phyloP scores from a whole-genome alignment of 768 basidiomycete genomes.

The button mushroom (Agaricus bisporus) region DNA sequence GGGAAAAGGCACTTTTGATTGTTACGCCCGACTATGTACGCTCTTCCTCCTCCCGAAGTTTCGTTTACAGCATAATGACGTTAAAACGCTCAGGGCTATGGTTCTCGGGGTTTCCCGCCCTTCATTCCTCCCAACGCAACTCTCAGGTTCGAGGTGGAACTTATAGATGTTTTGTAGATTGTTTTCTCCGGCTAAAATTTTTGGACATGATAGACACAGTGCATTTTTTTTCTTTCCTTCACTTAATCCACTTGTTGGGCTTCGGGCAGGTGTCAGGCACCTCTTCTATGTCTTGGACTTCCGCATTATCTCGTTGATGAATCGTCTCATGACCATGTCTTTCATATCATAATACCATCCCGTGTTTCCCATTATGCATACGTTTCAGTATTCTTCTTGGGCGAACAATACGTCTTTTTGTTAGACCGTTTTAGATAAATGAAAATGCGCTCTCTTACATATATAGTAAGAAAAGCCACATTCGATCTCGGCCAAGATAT shows the following conservation, averaged over 20 bases:
- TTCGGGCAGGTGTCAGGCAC: constrained; percentile 4
- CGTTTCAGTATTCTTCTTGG: background rate
- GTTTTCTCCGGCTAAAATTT: background rate
- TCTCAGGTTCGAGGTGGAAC: constrained; percentile 80
- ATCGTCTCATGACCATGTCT: background rate
- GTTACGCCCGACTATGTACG: constrained; percentile 74
- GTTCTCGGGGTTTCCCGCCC: constrained; percentile 68
- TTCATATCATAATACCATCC: background rate
- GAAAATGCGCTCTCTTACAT: too few species aligned
- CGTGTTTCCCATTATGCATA: background rate
- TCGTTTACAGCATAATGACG: constrained; percentile 25
- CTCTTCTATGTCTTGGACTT: background rate
- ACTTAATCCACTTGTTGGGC: background rate
- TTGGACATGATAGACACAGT: background rate
- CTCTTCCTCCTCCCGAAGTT: constrained; percentile 14
- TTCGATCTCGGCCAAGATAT: too few species aligned
- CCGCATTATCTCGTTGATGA: background rate
- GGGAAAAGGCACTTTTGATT: constrained; percentile 66
- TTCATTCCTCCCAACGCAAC: constrained; percentile 74
- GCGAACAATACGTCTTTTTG: too few species aligned
- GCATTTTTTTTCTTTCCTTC: background rate
- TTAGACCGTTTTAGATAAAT: too few species aligned
- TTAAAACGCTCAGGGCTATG: constrained; percentile 40
- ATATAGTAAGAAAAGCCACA: too few species aligned
- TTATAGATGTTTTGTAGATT: constrained; percentile 47